A percentile compares a stretch with the other conserved stretches of the same genome.
Conservation (phyloP, 768 basidiomycete species). For the Clitopilus hobsonii region DNA sequence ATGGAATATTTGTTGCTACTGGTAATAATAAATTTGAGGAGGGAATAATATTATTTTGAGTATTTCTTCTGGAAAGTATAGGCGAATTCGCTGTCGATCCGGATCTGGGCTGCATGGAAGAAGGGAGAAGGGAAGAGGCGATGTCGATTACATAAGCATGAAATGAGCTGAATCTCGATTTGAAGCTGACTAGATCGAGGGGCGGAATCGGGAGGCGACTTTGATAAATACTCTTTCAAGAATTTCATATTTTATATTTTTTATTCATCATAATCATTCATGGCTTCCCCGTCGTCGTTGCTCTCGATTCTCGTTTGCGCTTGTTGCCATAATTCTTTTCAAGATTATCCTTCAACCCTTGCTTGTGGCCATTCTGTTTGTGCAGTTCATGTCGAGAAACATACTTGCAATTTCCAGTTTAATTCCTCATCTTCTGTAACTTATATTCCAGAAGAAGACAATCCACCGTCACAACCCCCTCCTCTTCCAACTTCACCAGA, state of each 20-base stretch:
- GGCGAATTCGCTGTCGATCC: not conserved
- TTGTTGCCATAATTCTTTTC: conserved; percentile 53
- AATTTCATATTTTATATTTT: not conserved
- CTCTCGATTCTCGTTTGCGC: conserved; percentile 36
- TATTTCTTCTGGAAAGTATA: conserved; percentile 4
- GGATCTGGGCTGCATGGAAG: conserved; percentile 25
- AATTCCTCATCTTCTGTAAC: conserved; percentile 19
- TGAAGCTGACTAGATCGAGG: conserved; percentile 6
- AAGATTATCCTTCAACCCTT: conserved; percentile 55
- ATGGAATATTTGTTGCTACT: conserved; percentile 20
- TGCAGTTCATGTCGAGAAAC: conserved; percentile 34
- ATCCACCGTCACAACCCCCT: conserved; percentile 24
- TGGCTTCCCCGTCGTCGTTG: conserved; percentile 11
- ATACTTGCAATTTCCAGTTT: conserved; percentile 13
- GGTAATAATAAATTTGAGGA: conserved; percentile 21
- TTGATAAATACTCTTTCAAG: not conserved
- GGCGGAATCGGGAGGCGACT: conserved; percentile 2
- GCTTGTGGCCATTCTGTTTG: conserved; percentile 86
- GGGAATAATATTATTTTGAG: conserved; percentile 5
- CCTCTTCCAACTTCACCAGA: conserved; percentile 26
- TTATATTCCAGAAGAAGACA: conserved; percentile 24
- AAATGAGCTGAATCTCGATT: conserved; percentile 11
- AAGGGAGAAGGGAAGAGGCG: conserved; percentile 16
- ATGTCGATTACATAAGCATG: conserved; percentile 19
- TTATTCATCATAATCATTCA: not conserved